Conservation (phyloP, 345 rosid genomes). For the Sonneratia caseolaris region DNA sequence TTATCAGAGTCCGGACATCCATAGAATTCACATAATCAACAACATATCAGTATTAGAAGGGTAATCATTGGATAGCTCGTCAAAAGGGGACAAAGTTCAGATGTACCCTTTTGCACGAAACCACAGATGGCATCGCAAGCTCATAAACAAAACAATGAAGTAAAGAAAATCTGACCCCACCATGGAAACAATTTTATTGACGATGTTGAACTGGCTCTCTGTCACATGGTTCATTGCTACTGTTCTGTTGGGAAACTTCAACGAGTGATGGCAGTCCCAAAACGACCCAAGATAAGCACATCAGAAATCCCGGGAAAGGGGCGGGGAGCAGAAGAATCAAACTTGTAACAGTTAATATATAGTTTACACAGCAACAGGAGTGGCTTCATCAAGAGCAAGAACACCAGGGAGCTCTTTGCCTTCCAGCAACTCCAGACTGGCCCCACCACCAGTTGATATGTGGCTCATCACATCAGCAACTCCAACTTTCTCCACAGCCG, state of each 20-base stretch:
- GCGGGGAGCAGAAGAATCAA: background rate
- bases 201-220: background rate
- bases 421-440: slow-evolving; percentile 91
- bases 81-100: background rate
- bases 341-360: background rate
- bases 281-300: background rate
- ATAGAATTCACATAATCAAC: background rate
- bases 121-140: too few relatives aligned
- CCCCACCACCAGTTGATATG: slow-evolving; percentile 93
- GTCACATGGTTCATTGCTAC: background rate
- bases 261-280: background rate
- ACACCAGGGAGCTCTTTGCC: slow-evolving; percentile 85
- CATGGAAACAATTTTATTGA: background rate
- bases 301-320: background rate
- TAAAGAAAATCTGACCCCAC: background rate
- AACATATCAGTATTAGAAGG: background rate
- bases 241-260: background rate
- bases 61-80: background rate
- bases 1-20: background rate
- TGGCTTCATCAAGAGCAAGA: slow-evolving; percentile 74
- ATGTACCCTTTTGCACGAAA: too few relatives aligned
- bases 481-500: slow-evolving; percentile 89
- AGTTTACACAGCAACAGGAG: slow-evolving; percentile 10
- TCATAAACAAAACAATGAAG: background rate
- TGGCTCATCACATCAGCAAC: slow-evolving; percentile 92